phyloP scores from a whole-genome alignment of 306 rosid species.

The Sesbania bispinosa region DNA sequence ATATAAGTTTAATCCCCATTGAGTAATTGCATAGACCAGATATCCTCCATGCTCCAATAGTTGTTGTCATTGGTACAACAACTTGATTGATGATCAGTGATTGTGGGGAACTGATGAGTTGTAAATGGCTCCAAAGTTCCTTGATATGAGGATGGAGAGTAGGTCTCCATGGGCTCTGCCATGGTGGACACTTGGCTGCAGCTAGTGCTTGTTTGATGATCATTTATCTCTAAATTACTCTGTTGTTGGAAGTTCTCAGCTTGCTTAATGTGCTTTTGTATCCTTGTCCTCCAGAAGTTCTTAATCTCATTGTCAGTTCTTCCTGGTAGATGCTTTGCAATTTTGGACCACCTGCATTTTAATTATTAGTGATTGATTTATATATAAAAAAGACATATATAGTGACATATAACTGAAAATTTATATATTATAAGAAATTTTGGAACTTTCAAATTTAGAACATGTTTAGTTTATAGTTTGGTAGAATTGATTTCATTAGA shows the following conservation, averaged over 20 bases:
- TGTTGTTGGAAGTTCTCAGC: conserved; percentile 44
- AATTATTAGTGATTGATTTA: background rate
- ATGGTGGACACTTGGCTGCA: conserved; percentile 41
- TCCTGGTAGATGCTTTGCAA: conserved; percentile 93
- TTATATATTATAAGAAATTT: no score
- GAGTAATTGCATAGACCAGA: conserved; percentile 92
- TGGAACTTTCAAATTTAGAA: no score
- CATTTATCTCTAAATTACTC: conserved; percentile 26
- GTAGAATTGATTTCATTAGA: no score
- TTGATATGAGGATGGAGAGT: conserved; percentile 31
- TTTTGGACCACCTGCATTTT: conserved; percentile 88
- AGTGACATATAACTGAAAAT: conserved; percentile 17
- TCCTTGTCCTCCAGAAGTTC: conserved; percentile 97
- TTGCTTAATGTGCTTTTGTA: conserved; percentile 94
- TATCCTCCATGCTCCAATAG: conserved; percentile 90
- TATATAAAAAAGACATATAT: background rate
- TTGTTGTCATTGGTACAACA: conserved; percentile 31
- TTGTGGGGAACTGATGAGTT: conserved; percentile 22
- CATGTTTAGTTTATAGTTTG: no score
- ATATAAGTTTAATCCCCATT: conserved; percentile 39
- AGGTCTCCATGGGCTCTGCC: conserved; percentile 46
- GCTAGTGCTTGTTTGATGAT: conserved; percentile 38
- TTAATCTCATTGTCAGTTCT: conserved; percentile 95
- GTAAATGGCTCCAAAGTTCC: conserved; percentile 37
- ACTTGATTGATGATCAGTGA: conserved; percentile 36